A percentile compares a stretch with the other conserved stretches of the same genome.
These are phyloP conservation scores for Lasiodiplodia sp. DNA, from an alignment of 2,329 filamentous ascomycete genomes.

Conservation along the genomic window DNA sequence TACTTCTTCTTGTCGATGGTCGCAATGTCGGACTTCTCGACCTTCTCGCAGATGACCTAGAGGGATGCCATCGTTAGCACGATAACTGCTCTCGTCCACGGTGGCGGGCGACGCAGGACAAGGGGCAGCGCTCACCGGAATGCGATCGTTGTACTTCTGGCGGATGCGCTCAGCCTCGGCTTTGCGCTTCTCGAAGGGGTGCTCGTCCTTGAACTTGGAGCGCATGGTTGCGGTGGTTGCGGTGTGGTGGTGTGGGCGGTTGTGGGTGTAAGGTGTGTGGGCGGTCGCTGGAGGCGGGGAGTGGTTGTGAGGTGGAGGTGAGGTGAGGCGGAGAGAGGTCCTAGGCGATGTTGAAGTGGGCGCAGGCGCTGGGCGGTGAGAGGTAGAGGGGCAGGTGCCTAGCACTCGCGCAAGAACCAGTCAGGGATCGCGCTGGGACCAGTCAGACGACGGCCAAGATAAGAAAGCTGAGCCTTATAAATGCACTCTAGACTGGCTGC, in stretches of 20 bases:
- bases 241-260: slow-evolving; percentile 26
- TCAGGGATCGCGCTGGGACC: background rate
- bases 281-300: slow-evolving; percentile 30
- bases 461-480: slow-evolving; percentile 22
- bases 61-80: slow-evolving; percentile 26
- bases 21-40: slow-evolving; percentile 98
- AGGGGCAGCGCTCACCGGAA: slow-evolving; percentile 75
- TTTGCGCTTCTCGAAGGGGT: slow-evolving; percentile 99
- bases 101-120: slow-evolving; percentile 23
- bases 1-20: slow-evolving; percentile 99
- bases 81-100: background rate
- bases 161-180: slow-evolving; percentile 99
- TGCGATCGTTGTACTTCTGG: slow-evolving; percentile 98
- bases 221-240: slow-evolving; percentile 70
- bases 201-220: slow-evolving; percentile 99
- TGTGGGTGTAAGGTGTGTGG: slow-evolving; percentile 26
- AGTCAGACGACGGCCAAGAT: slow-evolving; percentile 11
- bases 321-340: slow-evolving; percentile 36
- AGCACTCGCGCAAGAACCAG: background rate
- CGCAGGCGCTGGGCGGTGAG: slow-evolving; percentile 24
- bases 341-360: slow-evolving; percentile 23
- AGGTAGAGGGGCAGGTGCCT: slow-evolving; percentile 26
- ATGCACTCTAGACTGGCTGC: slow-evolving; percentile 15
- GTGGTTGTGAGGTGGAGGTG: slow-evolving; percentile 38
- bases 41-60: slow-evolving; percentile 99